These are phyloP conservation scores for Cyclotella choctawhatcheeana DNA, from an alignment of 108 stramenopile species.

Conservation along the genomic window DNA sequence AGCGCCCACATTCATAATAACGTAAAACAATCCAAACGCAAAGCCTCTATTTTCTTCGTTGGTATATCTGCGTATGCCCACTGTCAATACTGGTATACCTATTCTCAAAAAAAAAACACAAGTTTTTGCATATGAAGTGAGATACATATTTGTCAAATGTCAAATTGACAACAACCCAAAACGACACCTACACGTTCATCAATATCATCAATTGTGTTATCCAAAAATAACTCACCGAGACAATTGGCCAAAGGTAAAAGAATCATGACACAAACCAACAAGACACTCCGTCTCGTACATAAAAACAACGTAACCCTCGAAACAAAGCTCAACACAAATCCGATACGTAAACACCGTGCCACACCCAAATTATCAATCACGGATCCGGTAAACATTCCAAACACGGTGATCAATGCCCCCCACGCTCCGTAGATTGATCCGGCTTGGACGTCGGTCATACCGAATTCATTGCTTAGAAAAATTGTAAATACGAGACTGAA, in stretches of 20 bases:
- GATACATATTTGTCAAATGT: too few species aligned
- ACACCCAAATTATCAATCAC: conserved; percentile 73
- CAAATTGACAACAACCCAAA: too few species aligned
- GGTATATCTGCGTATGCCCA: conserved; percentile 72
- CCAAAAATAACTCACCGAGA: conserved; percentile 21
- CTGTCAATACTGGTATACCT: conserved; percentile 74
- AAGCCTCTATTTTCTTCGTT: conserved; percentile 71
- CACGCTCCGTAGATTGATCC: conserved; percentile 71
- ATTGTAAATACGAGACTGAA: conserved; percentile 67
- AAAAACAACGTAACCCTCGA: conserved; percentile 51
- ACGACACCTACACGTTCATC: too few species aligned
- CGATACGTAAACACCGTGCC: conserved; percentile 56
- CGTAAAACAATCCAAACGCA: conserved; percentile 87
- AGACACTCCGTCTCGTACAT: conserved; percentile 43
- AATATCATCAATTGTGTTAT: too few species aligned
- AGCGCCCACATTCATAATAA: conserved; percentile 86
- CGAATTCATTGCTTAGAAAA: conserved; percentile 64
- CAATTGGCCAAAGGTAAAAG: conserved; percentile 65
- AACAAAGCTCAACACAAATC: conserved; percentile 54
- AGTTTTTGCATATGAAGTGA: neutral
- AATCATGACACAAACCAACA: conserved; percentile 48
- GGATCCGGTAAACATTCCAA: conserved; percentile 64
- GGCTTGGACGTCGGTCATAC: conserved; percentile 61
- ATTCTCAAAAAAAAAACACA: neutral
- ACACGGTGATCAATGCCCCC: conserved; percentile 73